Percentiles rank a stretch among this genome's conserved stretches.
phyloP scores from a whole-genome alignment of 2,329 filamentous ascomycete species.

The Xylariaceae sp. region DNA sequence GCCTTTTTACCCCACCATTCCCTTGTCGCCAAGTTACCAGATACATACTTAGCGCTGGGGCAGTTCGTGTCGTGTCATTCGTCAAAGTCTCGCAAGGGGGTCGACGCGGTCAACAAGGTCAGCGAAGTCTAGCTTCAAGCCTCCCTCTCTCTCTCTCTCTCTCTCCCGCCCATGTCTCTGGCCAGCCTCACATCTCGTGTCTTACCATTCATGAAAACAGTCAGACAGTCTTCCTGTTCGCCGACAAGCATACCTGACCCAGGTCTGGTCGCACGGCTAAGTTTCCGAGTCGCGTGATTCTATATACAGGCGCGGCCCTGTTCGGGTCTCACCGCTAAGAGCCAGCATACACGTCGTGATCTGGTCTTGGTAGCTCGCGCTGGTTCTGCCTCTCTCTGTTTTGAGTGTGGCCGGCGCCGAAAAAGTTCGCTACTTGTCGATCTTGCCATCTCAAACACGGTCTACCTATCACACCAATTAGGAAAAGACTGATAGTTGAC shows the following conservation, averaged over 20 bases:
- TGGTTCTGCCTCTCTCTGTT: slow-evolving; percentile 6
- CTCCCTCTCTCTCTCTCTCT: neutral
- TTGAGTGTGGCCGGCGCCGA: neutral
- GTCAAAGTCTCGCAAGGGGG: slow-evolving; percentile 11
- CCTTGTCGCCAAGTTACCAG: slow-evolving; percentile 16
- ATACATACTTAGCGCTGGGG: slow-evolving; percentile 6
- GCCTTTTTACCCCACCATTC: slow-evolving; percentile 16
- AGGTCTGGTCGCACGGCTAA: slow-evolving; percentile 9
- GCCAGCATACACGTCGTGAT: slow-evolving; percentile 7
- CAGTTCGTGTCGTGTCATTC: slow-evolving; percentile 10
- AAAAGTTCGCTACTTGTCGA: slow-evolving; percentile 3
- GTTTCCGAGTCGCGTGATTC: slow-evolving; percentile 14
- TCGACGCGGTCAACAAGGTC: too few species aligned
- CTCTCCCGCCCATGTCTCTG: neutral
- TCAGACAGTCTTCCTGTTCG: slow-evolving; percentile 3
- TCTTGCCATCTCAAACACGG: neutral
- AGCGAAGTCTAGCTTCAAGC: slow-evolving; percentile 13
- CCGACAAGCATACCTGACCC: slow-evolving; percentile 6
- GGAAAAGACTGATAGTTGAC: slow-evolving; percentile 5
- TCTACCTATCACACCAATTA: slow-evolving; percentile 5
- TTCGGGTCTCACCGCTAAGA: slow-evolving; percentile 11
- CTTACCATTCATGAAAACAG: slow-evolving; percentile 5
- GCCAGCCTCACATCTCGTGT: slow-evolving; percentile 11
- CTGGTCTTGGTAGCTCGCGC: slow-evolving; percentile 2
- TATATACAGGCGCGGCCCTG: slow-evolving; percentile 11